Evolutionary conservation across 352 stramenopile genomes (phyloP).

Genomic region (Globisporangium solare): DNA sequence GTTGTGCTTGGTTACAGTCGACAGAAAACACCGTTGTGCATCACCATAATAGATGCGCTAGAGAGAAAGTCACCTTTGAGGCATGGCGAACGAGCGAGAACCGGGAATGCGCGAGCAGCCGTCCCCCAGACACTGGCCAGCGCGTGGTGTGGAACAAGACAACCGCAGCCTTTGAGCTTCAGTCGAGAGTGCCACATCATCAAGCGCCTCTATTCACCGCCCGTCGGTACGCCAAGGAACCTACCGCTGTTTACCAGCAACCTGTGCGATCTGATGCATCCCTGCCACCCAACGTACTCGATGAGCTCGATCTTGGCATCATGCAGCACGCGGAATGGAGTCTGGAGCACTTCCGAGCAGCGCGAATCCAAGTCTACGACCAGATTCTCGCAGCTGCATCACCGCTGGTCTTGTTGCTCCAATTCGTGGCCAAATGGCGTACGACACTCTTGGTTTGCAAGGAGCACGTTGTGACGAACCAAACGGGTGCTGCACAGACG

Average conservation of each 20-base stretch:
- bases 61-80: neutral
- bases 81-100: neutral
- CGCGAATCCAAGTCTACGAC: neutral
- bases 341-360: neutral
- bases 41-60: neutral
- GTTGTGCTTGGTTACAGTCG: too few relatives aligned
- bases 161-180: conserved; percentile 6
- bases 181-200: neutral
- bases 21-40: too few relatives aligned
- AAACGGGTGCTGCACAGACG: neutral
- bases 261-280: neutral
- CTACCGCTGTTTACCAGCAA: neutral
- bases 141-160: conserved; percentile 12
- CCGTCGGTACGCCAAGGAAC: neutral
- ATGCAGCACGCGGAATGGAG: neutral
- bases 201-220: neutral
- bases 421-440: neutral
- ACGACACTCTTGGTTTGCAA: neutral
- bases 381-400: neutral
- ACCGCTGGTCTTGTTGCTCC: neutral
- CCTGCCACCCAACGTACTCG: neutral
- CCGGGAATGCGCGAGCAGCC: too few relatives aligned
- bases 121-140: neutral
- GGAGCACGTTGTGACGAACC: neutral
- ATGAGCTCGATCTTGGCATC: neutral